These are phyloP conservation scores for Arthroderma sp. DNA, from an alignment of 2,329 filamentous ascomycete genomes.

Conservation along the genomic window DNA sequence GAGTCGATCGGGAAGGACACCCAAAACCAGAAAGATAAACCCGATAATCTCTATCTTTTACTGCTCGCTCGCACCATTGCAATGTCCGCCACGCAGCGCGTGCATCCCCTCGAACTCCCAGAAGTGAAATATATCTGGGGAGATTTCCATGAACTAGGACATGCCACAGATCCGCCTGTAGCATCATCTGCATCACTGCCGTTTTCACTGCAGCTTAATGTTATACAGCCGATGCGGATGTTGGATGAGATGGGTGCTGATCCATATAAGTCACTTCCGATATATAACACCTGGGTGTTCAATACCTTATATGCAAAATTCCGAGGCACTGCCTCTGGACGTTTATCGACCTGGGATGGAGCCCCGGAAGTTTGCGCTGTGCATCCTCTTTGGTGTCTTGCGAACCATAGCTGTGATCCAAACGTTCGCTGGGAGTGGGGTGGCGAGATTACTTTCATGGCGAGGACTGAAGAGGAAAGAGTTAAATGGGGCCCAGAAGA, in stretches of 20 bases:
- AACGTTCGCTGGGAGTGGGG: conserved; percentile 94
- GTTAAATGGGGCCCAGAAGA: conserved; percentile 21
- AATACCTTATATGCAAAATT: conserved; percentile 92
- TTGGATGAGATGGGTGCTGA: conserved; percentile 51
- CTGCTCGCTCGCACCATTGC: conserved; percentile 46
- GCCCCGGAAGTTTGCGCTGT: conserved; percentile 85
- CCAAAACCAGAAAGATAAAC: conserved; percentile 42
- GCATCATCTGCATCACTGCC: conserved; percentile 37
- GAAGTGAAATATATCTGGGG: conserved; percentile 55
- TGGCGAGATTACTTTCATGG: conserved; percentile 28
- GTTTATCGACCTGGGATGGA: conserved; percentile 61
- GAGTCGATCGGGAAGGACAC: conserved; percentile 48
- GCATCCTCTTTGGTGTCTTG: conserved; percentile 89
- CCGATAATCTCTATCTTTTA: conserved; percentile 47
- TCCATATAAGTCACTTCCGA: conserved; percentile 37
- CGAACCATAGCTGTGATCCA: conserved; percentile 91
- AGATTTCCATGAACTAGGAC: conserved; percentile 37
- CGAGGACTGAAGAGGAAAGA: conserved; percentile 20
- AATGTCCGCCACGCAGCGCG: conserved; percentile 46
- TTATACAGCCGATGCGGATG: conserved; percentile 46
- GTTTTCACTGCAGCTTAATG: conserved; percentile 48
- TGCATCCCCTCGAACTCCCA: conserved; percentile 46
- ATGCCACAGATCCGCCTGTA: conserved; percentile 3
- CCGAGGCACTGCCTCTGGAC: conserved; percentile 78
- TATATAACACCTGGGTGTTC: conserved; percentile 48